Percentiles rank a stretch among this genome's conserved stretches.
These are phyloP conservation scores for Neurospora sublineolata DNA, from an alignment of 495 filamentous ascomycete species.

Conservation along the genomic window DNA sequence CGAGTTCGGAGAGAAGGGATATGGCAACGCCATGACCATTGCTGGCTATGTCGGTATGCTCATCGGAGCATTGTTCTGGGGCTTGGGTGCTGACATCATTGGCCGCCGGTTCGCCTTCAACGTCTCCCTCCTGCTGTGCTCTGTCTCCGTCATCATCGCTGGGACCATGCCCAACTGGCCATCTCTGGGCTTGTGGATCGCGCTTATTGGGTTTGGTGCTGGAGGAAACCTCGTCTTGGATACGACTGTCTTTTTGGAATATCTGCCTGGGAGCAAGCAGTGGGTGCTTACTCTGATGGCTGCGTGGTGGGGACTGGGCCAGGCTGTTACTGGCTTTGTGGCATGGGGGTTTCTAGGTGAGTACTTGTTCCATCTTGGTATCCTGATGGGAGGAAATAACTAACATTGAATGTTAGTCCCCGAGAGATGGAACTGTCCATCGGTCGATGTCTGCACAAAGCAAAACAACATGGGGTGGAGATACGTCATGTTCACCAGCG, in stretches of 20 bases:
- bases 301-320: constrained; percentile 70
- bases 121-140: constrained; percentile 52
- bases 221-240: constrained; percentile 64
- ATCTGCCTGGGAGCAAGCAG: constrained; percentile 63
- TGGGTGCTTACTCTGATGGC: constrained; percentile 66
- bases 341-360: constrained; percentile 68
- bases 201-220: constrained; percentile 60
- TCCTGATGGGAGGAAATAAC: background rate
- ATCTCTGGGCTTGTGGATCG: constrained; percentile 52
- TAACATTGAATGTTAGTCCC: constrained; percentile 19
- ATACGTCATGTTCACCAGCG: constrained; percentile 57
- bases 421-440: constrained; percentile 43
- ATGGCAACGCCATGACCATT: constrained; percentile 45
- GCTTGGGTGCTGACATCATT: constrained; percentile 59
- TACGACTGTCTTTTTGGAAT: constrained; percentile 69
- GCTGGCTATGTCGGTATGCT: constrained; percentile 60
- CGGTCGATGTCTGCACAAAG: constrained; percentile 44
- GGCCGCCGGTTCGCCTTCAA: constrained; percentile 73
- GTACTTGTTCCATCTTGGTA: constrained; percentile 1
- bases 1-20: constrained; percentile 46
- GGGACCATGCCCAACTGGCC: constrained; percentile 61
- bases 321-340: constrained; percentile 55
- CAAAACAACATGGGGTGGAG: constrained; percentile 72
- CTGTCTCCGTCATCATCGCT: constrained; percentile 52
- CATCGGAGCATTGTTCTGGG: constrained; percentile 69